Conservation (phyloP, 2,329 filamentous ascomycete genomes). For the Cytospora schulzeri region DNA sequence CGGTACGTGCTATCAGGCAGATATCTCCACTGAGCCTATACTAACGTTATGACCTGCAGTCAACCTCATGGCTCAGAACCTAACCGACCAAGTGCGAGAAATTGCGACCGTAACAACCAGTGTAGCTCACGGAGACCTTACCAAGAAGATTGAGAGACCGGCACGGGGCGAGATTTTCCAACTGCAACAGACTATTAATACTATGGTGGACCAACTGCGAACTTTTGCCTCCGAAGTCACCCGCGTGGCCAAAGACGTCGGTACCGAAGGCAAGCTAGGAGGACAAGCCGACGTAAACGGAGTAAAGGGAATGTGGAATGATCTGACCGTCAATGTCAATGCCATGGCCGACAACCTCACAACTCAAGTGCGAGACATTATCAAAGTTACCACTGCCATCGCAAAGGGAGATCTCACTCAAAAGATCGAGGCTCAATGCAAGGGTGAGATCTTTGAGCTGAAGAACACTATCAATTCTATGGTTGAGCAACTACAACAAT, state of each 20-base stretch:
- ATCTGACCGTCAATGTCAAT: slow-evolving; percentile 82
- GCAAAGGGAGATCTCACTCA: slow-evolving; percentile 90
- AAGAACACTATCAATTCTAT: slow-evolving; percentile 99
- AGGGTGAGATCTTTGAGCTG: slow-evolving; percentile 88
- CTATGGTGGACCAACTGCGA: slow-evolving; percentile 83
- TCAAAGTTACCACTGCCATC: slow-evolving; percentile 73
- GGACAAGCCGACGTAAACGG: slow-evolving; percentile 82
- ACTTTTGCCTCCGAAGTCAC: slow-evolving; percentile 85
- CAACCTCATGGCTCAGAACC: slow-evolving; percentile 81
- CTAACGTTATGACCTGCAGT: slow-evolving; percentile 50
- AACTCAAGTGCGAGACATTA: slow-evolving; percentile 92
- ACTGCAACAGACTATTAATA: slow-evolving; percentile 84
- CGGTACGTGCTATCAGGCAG: slow-evolving; percentile 47
- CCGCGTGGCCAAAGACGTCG: slow-evolving; percentile 79
- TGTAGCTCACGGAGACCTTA: slow-evolving; percentile 79
- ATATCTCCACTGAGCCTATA: slow-evolving; percentile 3
- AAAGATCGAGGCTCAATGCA: slow-evolving; percentile 91
- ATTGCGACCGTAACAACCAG: slow-evolving; percentile 84
- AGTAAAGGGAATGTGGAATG: slow-evolving; percentile 87
- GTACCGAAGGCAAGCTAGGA: slow-evolving; percentile 80
- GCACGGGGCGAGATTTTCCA: slow-evolving; percentile 81
- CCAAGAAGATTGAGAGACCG: slow-evolving; percentile 80
- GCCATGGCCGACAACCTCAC: slow-evolving; percentile 88
- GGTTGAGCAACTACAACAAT: slow-evolving; percentile 96
- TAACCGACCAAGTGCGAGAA: slow-evolving; percentile 82